Percentiles rank a stretch among this genome's conserved stretches.
These are phyloP conservation scores for Chalaropsis thielavioides DNA, from an alignment of 2,329 filamentous ascomycete species.

Conservation along the genomic window DNA sequence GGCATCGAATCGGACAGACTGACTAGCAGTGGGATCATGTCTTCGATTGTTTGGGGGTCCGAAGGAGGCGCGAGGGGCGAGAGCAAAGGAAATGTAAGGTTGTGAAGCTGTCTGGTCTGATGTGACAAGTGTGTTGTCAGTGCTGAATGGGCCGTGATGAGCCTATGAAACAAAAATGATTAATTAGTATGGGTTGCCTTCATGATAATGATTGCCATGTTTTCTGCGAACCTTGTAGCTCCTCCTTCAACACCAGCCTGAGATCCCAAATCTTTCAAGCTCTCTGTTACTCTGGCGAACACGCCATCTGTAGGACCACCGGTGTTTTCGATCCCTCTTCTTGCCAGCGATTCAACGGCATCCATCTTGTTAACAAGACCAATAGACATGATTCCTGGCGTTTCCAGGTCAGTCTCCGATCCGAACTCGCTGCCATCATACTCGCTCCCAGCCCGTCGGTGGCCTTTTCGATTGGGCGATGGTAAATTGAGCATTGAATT, in stretches of 20 bases:
- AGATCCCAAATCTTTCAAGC: conserved; percentile 56
- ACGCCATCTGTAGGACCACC: conserved; percentile 52
- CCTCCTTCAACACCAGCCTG: conserved; percentile 59
- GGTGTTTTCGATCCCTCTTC: conserved; percentile 50
- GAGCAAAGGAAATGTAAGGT: conserved; percentile 54
- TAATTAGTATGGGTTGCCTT: not conserved
- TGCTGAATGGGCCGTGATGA: conserved; percentile 62
- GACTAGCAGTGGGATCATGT: conserved; percentile 52
- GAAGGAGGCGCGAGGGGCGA: conserved; percentile 52
- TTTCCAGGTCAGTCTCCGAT: conserved; percentile 55
- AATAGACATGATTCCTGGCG: conserved; percentile 46
- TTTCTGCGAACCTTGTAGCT: conserved; percentile 45
- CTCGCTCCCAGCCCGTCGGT: conserved; percentile 40
- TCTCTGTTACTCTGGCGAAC: conserved; percentile 52
- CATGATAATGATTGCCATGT: not conserved
- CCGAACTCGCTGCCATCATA: conserved; percentile 66
- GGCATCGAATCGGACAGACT: conserved; percentile 54
- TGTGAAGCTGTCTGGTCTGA: conserved; percentile 62
- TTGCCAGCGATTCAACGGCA: conserved; percentile 54
- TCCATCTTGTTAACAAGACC: conserved; percentile 56
- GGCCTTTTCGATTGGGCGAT: conserved; percentile 30
- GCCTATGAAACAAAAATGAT: conserved; percentile 29
- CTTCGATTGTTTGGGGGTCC: conserved; percentile 50
- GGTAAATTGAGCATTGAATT: conserved; percentile 33
- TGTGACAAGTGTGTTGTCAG: conserved; percentile 60